These are phyloP conservation scores for Dactylellina parvicollis DNA, from an alignment of 2,329 filamentous ascomycete species.

Conservation along the genomic window DNA sequence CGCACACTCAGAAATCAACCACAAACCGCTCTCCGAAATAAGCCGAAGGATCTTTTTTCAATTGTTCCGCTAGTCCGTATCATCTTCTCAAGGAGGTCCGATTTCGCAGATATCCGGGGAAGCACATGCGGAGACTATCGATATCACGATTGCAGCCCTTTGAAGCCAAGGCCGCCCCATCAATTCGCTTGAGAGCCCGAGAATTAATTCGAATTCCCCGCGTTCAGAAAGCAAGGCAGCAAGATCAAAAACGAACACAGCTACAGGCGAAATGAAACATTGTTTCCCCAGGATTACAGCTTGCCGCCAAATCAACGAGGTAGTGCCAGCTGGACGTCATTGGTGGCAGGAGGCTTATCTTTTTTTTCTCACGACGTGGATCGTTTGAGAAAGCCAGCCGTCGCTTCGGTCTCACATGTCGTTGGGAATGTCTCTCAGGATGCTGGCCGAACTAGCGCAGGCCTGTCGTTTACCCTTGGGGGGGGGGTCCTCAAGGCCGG, in stretches of 20 bases:
- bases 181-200: background rate
- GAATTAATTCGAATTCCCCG: background rate
- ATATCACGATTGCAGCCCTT: background rate
- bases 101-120: constrained; percentile 29
- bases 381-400: constrained; percentile 5
- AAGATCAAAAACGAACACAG: background rate
- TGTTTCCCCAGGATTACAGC: constrained; percentile 31
- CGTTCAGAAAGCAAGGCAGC: background rate
- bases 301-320: background rate
- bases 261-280: constrained; percentile 28
- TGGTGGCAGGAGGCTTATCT: background rate
- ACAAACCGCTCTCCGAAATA: no score
- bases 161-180: background rate
- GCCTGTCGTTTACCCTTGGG: background rate
- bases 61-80: constrained; percentile 18
- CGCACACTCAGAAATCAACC: no score
- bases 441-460: constrained; percentile 24
- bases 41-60: constrained; percentile 16
- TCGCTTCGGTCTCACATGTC: constrained; percentile 53
- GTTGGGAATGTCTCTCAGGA: constrained; percentile 37
- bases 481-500: constrained; percentile 1
- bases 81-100: constrained; percentile 13
- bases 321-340: constrained; percentile 22
- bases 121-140: constrained; percentile 51
- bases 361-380: constrained; percentile 27